These are phyloP conservation scores for Phoma sp. DNA, from an alignment of 2,329 filamentous ascomycete species.

Conservation along the genomic window DNA sequence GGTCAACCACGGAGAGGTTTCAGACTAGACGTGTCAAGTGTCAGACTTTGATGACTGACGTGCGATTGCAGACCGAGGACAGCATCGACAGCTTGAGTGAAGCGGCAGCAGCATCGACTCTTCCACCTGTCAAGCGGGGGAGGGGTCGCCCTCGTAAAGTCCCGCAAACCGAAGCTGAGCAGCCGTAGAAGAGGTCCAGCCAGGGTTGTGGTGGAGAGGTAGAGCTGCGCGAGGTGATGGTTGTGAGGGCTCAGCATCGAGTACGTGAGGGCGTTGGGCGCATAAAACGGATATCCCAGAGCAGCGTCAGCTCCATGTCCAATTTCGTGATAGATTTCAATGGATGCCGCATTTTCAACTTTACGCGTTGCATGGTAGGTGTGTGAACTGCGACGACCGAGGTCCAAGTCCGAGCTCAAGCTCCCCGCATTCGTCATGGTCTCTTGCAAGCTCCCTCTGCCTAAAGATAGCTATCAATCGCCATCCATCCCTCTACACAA, in stretches of 20 bases:
- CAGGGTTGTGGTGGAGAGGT: not conserved
- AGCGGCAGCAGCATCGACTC: not conserved
- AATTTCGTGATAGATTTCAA: not conserved
- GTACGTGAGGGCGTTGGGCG: conserved; percentile 13
- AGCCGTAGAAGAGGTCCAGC: not conserved
- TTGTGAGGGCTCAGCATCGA: not conserved
- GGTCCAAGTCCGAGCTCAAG: conserved; percentile 18
- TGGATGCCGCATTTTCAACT: too few relatives aligned
- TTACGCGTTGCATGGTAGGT: too few relatives aligned
- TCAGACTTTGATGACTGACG: conserved; percentile 5
- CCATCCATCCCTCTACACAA: not conserved
- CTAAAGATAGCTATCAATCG: too few relatives aligned
- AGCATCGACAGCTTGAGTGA: not conserved
- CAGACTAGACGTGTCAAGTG: conserved; percentile 34
- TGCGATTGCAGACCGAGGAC: not conserved
- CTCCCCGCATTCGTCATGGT: not conserved
- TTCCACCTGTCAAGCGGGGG: not conserved
- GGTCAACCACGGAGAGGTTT: conserved; percentile 48
- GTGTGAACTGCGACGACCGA: conserved; percentile 1
- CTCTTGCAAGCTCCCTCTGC: not conserved
- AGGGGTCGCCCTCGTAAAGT: not conserved
- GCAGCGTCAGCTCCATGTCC: conserved; percentile 9
- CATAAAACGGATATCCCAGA: conserved; percentile 17
- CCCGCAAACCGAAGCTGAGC: not conserved
- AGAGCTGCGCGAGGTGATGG: not conserved